These are phyloP conservation scores for Nicotiana attenuata DNA, from an alignment of 257 asterid species.

Conservation along the genomic window DNA sequence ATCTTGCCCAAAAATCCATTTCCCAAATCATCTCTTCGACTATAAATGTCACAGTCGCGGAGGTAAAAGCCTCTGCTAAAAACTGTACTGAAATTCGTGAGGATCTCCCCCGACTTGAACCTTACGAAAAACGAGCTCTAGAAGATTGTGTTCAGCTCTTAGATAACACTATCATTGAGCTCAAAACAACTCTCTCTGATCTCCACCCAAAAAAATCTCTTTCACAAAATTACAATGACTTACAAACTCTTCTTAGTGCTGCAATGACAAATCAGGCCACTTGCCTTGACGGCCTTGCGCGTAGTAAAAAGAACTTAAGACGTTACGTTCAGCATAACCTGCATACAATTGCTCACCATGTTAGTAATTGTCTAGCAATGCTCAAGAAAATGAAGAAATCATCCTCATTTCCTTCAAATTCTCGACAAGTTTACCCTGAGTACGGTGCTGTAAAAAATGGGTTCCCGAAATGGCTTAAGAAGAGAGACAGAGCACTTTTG, in stretches of 20 bases:
- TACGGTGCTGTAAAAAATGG: conserved; percentile 38
- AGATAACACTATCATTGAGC: conserved; percentile 45
- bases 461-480: conserved; percentile 63
- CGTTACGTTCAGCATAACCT: conserved; percentile 44
- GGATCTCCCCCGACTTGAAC: conserved; percentile 39
- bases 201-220: conserved; percentile 30
- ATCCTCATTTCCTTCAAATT: background rate
- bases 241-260: conserved; percentile 78
- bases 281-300: conserved; percentile 89
- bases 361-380: conserved; percentile 84
- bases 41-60: conserved; percentile 55
- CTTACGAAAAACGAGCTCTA: conserved; percentile 58
- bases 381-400: conserved; percentile 48
- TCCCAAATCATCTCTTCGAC: conserved; percentile 65
- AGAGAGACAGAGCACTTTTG: conserved; percentile 48
- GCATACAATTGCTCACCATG: conserved; percentile 54
- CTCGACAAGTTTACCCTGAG: conserved; percentile 31
- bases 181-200: conserved; percentile 34
- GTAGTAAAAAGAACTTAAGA: conserved; percentile 48
- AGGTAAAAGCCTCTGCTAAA: conserved; percentile 42
- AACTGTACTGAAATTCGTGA: conserved; percentile 57
- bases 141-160: conserved; percentile 79
- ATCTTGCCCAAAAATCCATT: conserved; percentile 53
- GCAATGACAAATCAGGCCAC: conserved; percentile 93
- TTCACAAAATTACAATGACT: conserved; percentile 38